Conservation (phyloP, 352 stramenopile species). For the Globisporangium nagaii region DNA sequence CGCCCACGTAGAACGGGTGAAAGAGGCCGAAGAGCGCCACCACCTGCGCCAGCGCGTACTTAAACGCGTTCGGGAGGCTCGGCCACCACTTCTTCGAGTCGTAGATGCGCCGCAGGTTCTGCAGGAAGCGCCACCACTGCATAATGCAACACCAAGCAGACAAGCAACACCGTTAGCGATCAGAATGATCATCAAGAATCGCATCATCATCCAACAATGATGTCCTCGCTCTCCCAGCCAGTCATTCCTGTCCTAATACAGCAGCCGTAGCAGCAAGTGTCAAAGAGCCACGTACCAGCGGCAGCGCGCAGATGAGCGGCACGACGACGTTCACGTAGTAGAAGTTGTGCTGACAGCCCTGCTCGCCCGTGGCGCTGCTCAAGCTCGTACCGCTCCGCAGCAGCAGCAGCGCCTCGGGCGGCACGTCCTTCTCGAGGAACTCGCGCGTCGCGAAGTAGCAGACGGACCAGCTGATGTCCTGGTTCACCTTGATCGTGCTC, state of each 20-base stretch:
- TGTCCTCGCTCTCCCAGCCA: too few relatives aligned
- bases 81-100: slow-evolving; percentile 95
- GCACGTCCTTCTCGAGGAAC: slow-evolving; percentile 77
- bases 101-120: slow-evolving; percentile 93
- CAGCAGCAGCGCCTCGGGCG: slow-evolving; percentile 13
- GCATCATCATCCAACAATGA: neutral
- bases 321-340: slow-evolving; percentile 95
- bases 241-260: too few relatives aligned
- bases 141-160: neutral
- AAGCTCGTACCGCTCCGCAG: slow-evolving; percentile 12
- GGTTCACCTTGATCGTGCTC: slow-evolving; percentile 78
- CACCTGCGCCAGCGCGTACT: slow-evolving; percentile 89
- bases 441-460: slow-evolving; percentile 95
- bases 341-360: slow-evolving; percentile 56
- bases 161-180: too few relatives aligned
- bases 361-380: slow-evolving; percentile 8
- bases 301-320: slow-evolving; percentile 92
- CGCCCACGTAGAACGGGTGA: slow-evolving; percentile 64
- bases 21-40: slow-evolving; percentile 84
- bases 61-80: slow-evolving; percentile 94
- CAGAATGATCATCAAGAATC: neutral
- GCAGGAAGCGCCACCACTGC: slow-evolving; percentile 94
- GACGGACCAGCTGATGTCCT: slow-evolving; percentile 90
- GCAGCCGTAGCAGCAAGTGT: neutral
- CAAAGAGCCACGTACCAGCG: slow-evolving; percentile 43